Base-by-base conservation (phyloP, 805 yeast genomes). In the Ogataea dorogensis region DNA sequence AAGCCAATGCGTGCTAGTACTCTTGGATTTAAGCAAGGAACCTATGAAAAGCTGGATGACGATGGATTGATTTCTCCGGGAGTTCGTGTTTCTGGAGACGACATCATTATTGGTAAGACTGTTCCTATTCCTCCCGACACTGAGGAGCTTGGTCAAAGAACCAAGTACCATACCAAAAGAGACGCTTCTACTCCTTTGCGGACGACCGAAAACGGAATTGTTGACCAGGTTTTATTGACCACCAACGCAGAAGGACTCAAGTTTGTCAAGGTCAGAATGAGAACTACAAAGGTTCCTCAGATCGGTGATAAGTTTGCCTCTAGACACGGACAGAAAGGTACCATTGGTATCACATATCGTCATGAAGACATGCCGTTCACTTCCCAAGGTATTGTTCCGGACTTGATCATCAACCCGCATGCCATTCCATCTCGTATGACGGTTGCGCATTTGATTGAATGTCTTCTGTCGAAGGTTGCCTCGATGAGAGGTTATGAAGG, bases 361-460 rank as follows among this genome's bases (percentile, higher is more conserved):
- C 93, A 91, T 62, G 99, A 93, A 65, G 99, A 93, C 62, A 91
- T 93, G 98, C 99, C 98, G 18, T 93, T 93, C 63, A 81, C 95
- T 7, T 73, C 86, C 3, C 94, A 91, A 63, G 99, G 99, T 63
- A 65, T 91, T 59, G 97, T 91, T 24, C 99, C 99, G 6, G 99
- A 93, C 68, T 73, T 93, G 59, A 87, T 93, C 56, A 93, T 93
- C 61, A 93, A 93, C 64, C 99, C 99, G 2, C 99, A 93, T 67
- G 98, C 98, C 59, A 93, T 93, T 76, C 99, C 99, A 51, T 93
- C 99, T 40, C 97, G 99, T 77, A 93, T 93, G 99, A 93, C 99
- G 25, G 98, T 93, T 43, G 99, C 98, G 32, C 98, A 93, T 73
- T 82, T 93, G 72, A 91, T 93, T 65, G 99, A 93, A 72, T 93